Conservation (phyloP, 2,329 filamentous ascomycete species). For the Pseudophaeomoniella oleicola region DNA sequence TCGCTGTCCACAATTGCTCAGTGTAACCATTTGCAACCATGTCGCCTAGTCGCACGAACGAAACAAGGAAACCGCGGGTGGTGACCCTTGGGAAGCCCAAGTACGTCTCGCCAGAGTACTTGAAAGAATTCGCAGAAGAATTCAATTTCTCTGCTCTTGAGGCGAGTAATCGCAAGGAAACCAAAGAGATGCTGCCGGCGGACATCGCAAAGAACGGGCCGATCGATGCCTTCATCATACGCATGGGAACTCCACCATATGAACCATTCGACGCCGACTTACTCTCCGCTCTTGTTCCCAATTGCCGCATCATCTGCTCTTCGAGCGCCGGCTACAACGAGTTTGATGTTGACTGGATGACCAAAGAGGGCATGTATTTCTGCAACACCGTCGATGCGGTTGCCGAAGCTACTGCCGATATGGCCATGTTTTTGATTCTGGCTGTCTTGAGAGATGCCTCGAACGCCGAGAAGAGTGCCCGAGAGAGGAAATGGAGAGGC, state of each 20-base stretch:
- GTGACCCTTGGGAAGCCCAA: too few relatives aligned
- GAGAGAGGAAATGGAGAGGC: slow-evolving; percentile 29
- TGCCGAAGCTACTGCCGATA: slow-evolving; percentile 31
- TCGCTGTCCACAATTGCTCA: too few relatives aligned
- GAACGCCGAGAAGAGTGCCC: slow-evolving; percentile 23
- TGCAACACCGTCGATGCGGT: slow-evolving; percentile 31
- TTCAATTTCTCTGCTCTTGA: too few relatives aligned
- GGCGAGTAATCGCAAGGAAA: too few relatives aligned
- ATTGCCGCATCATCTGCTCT: slow-evolving; percentile 1
- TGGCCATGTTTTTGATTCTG: slow-evolving; percentile 32
- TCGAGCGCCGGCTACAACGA: slow-evolving; percentile 14
- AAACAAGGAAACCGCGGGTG: too few relatives aligned
- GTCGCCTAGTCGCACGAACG: too few relatives aligned
- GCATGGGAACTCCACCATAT: slow-evolving; percentile 1
- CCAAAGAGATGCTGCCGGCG: too few relatives aligned
- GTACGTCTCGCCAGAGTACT: too few relatives aligned
- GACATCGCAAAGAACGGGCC: too few relatives aligned
- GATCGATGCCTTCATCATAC: too few relatives aligned
- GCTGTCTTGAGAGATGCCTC: slow-evolving; percentile 30
- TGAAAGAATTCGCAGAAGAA: too few relatives aligned
- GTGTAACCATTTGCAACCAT: too few relatives aligned
- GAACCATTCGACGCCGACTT: slow-evolving; percentile 2
- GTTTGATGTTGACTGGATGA: slow-evolving; percentile 27
- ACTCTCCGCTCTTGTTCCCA: neutral
- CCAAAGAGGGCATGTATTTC: slow-evolving; percentile 33